A percentile compares a stretch with the other conserved stretches of the same genome.
Conservation (phyloP, 1,284 basidiomycete genomes). For the Vanrija humicola region DNA sequence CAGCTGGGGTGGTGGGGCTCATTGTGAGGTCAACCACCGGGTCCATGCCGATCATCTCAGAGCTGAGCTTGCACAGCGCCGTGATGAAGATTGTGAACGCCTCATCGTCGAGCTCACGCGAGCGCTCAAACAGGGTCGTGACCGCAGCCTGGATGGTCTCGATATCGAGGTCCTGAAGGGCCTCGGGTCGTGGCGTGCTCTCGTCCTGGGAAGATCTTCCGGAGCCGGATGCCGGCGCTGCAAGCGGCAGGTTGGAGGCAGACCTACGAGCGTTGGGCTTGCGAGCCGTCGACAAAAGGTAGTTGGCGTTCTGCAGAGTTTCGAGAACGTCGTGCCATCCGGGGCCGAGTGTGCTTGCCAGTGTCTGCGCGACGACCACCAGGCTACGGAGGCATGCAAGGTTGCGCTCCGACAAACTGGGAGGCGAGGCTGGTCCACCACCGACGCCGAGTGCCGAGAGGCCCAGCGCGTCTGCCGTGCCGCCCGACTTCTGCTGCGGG, state of each 20-base stretch:
- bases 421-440: conserved; percentile 51
- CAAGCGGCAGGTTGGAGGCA: background rate
- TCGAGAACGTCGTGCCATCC: conserved; percentile 92
- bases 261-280: background rate
- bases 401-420: conserved; percentile 80
- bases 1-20: conserved; percentile 16
- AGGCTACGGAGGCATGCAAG: conserved; percentile 83
- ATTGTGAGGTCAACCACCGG: conserved; percentile 16
- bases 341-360: conserved; percentile 75
- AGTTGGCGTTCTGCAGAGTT: conserved; percentile 85
- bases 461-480: conserved; percentile 67
- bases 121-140: conserved; percentile 75
- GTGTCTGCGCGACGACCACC: conserved; percentile 70
- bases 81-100: conserved; percentile 78
- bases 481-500: conserved; percentile 45
- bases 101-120: conserved; percentile 72
- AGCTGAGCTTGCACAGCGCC: conserved; percentile 77
- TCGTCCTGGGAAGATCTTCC: conserved; percentile 11
- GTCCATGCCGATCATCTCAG: conserved; percentile 84
- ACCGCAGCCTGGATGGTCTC: conserved; percentile 69
- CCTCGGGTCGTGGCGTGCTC: conserved; percentile 18
- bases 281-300: conserved; percentile 59
- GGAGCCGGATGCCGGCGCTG: background rate
- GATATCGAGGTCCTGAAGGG: conserved; percentile 62
- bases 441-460: conserved; percentile 37